Conservation (phyloP, 352 stramenopile genomes). For the Globisporangium polare region DNA sequence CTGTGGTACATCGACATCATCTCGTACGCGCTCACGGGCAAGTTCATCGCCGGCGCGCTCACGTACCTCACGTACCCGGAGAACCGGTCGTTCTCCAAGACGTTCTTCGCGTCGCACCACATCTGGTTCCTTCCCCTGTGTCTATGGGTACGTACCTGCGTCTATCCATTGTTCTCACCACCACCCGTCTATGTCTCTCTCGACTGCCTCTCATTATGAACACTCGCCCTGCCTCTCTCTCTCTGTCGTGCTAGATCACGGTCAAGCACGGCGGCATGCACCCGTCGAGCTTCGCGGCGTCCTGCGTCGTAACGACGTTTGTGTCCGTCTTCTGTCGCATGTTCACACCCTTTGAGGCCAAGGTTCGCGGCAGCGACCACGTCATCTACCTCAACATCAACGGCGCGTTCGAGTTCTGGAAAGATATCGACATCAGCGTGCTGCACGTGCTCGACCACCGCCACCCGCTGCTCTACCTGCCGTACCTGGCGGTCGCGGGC, state of each 20-base stretch:
- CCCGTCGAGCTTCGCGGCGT: constrained; percentile 55
- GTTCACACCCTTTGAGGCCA: constrained; percentile 66
- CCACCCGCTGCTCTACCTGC: constrained; percentile 62
- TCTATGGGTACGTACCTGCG: constrained; percentile 46
- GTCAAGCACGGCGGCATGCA: constrained; percentile 71
- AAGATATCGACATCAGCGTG: constrained; percentile 66
- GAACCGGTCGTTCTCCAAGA: constrained; percentile 79
- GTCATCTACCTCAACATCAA: constrained; percentile 83
- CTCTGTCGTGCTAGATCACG: constrained; percentile 36
- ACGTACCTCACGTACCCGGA: constrained; percentile 88
- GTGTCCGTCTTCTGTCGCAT: constrained; percentile 52
- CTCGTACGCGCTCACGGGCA: constrained; percentile 66
- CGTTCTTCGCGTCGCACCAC: constrained; percentile 79
- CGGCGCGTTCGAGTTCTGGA: constrained; percentile 81
- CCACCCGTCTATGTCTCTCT: background rate
- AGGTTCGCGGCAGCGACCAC: constrained; percentile 52
- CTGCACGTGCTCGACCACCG: constrained; percentile 76
- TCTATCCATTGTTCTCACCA: background rate
- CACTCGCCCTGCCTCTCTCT: background rate
- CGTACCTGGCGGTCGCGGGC: constrained; percentile 57
- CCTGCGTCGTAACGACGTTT: constrained; percentile 54
- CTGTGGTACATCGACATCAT: constrained; percentile 90
- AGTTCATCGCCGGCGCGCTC: constrained; percentile 87
- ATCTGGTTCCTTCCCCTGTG: constrained; percentile 83
- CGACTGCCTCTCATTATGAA: background rate